phyloP scores from a whole-genome alignment of 108 stramenopile species.

The Schizochytrium sp. region DNA sequence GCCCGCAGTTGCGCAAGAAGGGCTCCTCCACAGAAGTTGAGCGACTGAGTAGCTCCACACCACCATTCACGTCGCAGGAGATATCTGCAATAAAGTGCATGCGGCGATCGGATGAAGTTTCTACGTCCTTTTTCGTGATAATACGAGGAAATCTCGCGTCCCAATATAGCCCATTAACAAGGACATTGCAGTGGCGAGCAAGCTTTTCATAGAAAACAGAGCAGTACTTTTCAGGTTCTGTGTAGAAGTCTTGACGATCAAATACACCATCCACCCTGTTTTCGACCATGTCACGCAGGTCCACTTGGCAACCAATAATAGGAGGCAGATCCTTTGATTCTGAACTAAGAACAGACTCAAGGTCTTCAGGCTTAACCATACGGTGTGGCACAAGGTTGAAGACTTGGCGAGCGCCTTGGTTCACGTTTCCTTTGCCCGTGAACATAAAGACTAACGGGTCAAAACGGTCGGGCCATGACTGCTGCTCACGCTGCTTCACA shows the following conservation, averaged over 20 bases:
- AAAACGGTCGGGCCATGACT: constrained; percentile 18
- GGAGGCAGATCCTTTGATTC: constrained; percentile 66
- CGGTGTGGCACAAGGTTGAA: constrained; percentile 84
- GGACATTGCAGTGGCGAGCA: constrained; percentile 79
- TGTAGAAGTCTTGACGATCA: constrained; percentile 79
- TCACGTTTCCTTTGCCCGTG: constrained; percentile 83
- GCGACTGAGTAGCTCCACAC: constrained; percentile 80
- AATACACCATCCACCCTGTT: constrained; percentile 64
- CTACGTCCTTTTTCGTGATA: constrained; percentile 79
- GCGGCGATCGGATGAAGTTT: constrained; percentile 69
- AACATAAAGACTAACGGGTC: constrained; percentile 82
- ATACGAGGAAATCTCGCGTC: constrained; percentile 84
- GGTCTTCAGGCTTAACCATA: constrained; percentile 78
- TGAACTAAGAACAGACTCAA: constrained; percentile 57
- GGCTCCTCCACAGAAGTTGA: constrained; percentile 85
- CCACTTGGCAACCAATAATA: constrained; percentile 75
- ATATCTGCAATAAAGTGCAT: constrained; percentile 82
- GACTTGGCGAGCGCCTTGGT: constrained; percentile 82
- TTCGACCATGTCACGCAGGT: constrained; percentile 63
- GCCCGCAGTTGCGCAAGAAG: constrained; percentile 80
- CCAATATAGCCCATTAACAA: constrained; percentile 88
- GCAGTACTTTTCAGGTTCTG: constrained; percentile 79
- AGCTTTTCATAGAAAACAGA: constrained; percentile 77
- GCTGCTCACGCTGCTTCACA: constrained; percentile 20
- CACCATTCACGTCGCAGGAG: constrained; percentile 82